Percentiles rank a stretch among this genome's conserved stretches.
These are phyloP conservation scores for Spergularia bocconei DNA, from an alignment of 148 eudicot genomes.

Conservation along the genomic window DNA sequence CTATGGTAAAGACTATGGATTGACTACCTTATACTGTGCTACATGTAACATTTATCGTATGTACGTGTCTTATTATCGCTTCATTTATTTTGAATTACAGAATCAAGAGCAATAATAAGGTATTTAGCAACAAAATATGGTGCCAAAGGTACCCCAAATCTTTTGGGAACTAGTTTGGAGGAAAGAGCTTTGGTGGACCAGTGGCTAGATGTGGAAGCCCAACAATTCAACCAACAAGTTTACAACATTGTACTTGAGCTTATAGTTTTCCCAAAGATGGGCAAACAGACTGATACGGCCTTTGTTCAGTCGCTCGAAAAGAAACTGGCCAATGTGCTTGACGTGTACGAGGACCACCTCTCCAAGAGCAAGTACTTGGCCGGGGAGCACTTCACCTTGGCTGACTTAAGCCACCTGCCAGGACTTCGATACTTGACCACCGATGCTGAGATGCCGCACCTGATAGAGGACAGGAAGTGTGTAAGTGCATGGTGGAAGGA, in stretches of 20 bases:
- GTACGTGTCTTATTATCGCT: background rate
- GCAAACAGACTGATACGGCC: constrained; percentile 34
- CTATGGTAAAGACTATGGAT: constrained; percentile 33
- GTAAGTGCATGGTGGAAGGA: constrained; percentile 62
- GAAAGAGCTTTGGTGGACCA: constrained; percentile 66
- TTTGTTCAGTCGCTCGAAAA: constrained; percentile 36
- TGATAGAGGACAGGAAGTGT: constrained; percentile 39
- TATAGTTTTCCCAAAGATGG: constrained; percentile 52
- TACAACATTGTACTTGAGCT: constrained; percentile 55
- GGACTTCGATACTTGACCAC: constrained; percentile 41
- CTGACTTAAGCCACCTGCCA: constrained; percentile 68
- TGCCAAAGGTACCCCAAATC: constrained; percentile 27
- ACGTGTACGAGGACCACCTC: constrained; percentile 54
- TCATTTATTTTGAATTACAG: constrained; percentile 22
- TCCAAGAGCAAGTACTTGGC: constrained; percentile 49
- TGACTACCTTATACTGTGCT: too few relatives aligned
- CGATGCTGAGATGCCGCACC: constrained; percentile 44
- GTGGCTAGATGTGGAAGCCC: constrained; percentile 72
- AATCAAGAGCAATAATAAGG: constrained; percentile 70
- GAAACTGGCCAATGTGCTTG: constrained; percentile 57
- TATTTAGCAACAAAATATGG: constrained; percentile 60
- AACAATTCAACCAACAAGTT: constrained; percentile 56
- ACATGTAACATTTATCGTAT: too few relatives aligned
- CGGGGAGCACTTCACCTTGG: constrained; percentile 55
- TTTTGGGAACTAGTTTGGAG: constrained; percentile 50